These are phyloP conservation scores for Amborella trichopoda DNA, from an alignment of 164 flowering plant genomes.

Conservation along the genomic window DNA sequence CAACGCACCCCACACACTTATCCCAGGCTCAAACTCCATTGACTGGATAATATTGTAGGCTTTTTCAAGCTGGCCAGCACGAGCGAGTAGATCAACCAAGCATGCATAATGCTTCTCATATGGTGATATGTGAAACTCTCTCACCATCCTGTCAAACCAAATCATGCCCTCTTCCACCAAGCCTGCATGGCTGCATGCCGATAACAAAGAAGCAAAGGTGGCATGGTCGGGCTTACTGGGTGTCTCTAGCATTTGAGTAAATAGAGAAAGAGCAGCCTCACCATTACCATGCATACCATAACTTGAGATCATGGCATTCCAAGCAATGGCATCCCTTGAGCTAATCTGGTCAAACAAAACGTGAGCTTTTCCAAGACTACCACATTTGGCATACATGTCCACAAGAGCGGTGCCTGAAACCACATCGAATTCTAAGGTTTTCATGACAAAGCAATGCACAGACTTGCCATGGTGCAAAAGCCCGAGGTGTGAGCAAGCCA, in stretches of 20 bases:
- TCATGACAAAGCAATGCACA: constrained; percentile 17
- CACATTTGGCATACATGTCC: constrained; percentile 27
- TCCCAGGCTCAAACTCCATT: constrained; percentile 12
- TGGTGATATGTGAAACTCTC: constrained; percentile 13
- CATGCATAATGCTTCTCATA: constrained; percentile 20
- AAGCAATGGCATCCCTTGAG: constrained; percentile 13
- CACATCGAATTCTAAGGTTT: constrained; percentile 11
- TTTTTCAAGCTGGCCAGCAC: constrained; percentile 16
- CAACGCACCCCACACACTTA: constrained; percentile 18
- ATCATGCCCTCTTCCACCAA: constrained; percentile 18
- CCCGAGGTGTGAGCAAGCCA: constrained; percentile 17
- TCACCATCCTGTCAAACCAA: constrained; percentile 17
- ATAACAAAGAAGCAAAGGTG: constrained; percentile 20
- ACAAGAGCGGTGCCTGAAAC: constrained; percentile 18
- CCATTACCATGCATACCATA: constrained; percentile 22
- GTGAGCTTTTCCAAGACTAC: constrained; percentile 14
- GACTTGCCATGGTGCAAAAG: constrained; percentile 16
- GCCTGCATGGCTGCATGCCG: constrained; percentile 26
- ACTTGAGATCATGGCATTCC: constrained; percentile 22
- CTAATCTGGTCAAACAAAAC: constrained; percentile 14
- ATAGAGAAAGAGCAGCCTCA: constrained; percentile 16
- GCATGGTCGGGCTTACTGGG: constrained; percentile 13
- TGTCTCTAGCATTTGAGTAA: constrained; percentile 11
- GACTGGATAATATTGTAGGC: constrained; percentile 13
- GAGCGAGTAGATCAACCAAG: constrained; percentile 24